A percentile compares a stretch with the other conserved stretches of the same genome.
Evolutionary conservation across 495 filamentous ascomycete species (phyloP).

Genomic region (Copromyces sp.): DNA sequence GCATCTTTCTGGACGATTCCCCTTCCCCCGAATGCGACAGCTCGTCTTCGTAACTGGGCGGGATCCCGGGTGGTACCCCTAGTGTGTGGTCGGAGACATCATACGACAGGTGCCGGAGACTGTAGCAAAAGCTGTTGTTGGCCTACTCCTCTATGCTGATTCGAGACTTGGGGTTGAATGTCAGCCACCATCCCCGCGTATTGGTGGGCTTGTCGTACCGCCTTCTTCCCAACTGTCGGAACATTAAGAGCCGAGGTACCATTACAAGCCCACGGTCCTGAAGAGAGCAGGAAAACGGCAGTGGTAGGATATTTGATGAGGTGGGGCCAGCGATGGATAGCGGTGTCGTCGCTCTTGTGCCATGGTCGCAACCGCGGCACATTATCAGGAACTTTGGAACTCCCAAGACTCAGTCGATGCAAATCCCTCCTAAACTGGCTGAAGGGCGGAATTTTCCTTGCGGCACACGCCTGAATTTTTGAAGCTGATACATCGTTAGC

Average conservation of each 20-base stretch:
- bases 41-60: neutral
- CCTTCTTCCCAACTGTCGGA: neutral
- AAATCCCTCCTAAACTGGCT: neutral
- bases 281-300: neutral
- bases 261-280: neutral
- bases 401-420: neutral
- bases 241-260: neutral
- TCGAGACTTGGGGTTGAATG: neutral
- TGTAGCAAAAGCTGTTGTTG: neutral
- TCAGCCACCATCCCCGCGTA: neutral
- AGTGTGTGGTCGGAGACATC: neutral
- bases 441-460: neutral
- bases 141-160: neutral
- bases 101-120: neutral
- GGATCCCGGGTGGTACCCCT: neutral
- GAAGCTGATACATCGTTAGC: neutral
- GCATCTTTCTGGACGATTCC: neutral
- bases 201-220: neutral
- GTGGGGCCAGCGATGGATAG: neutral
- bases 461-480: neutral
- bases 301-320: neutral
- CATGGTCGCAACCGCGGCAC: neutral
- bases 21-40: neutral
- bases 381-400: neutral
- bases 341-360: neutral